These are phyloP conservation scores for Salix caprea DNA, from an alignment of 345 rosid species.

Conservation along the genomic window DNA sequence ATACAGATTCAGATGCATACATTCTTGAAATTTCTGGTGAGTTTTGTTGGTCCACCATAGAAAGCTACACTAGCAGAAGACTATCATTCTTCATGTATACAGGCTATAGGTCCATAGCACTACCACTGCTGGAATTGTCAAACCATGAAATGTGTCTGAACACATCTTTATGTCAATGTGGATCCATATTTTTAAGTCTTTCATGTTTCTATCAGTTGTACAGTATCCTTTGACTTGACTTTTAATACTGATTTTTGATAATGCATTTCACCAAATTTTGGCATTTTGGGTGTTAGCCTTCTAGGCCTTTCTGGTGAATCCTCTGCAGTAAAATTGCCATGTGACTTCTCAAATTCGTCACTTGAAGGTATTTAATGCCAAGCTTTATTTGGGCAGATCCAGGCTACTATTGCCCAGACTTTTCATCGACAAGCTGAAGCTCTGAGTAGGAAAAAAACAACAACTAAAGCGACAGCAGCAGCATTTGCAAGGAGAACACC, in stretches of 20 bases:
- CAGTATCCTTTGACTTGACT: neutral
- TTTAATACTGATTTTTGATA: neutral
- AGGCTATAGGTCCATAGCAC: neutral
- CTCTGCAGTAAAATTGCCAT: neutral
- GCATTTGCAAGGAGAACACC: conserved; percentile 35
- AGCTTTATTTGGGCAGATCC: conserved; percentile 37
- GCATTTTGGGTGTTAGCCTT: neutral
- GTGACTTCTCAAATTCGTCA: neutral
- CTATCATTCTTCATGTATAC: neutral
- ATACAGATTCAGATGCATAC: neutral
- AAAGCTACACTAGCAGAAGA: neutral
- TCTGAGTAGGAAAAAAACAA: conserved; percentile 32
- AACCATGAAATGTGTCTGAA: neutral
- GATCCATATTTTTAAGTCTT: neutral
- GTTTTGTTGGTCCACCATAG: neutral
- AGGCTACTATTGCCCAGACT: conserved; percentile 47
- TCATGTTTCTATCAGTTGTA: neutral
- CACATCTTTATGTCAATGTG: neutral
- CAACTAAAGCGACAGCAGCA: conserved; percentile 23
- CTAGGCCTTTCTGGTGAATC: neutral
- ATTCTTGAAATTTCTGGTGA: neutral
- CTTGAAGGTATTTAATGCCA: neutral
- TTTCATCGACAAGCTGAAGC: conserved; percentile 46
- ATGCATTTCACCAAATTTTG: neutral
- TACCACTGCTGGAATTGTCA: neutral